These are phyloP conservation scores for Colletotrichum eleusines DNA, from an alignment of 2,329 filamentous ascomycete species.

Conservation along the genomic window DNA sequence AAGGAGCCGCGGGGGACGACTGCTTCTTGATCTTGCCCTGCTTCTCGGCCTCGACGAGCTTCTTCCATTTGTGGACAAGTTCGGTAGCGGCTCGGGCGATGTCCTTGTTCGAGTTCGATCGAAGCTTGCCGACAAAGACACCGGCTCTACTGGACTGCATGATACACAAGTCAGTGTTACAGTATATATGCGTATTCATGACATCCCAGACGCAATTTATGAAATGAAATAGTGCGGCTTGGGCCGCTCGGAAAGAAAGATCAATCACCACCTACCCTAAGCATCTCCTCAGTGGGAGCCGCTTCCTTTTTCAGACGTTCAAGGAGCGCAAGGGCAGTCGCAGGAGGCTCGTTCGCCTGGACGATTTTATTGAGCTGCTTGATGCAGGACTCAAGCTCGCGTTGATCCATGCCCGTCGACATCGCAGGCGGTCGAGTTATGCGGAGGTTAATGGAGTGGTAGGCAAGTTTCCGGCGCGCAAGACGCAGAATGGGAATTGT, in stretches of 20 bases:
- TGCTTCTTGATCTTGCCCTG: slow-evolving; percentile 54
- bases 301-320: slow-evolving; percentile 84
- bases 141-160: slow-evolving; percentile 85
- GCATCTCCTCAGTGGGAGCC: slow-evolving; percentile 86
- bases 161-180: slow-evolving; percentile 30
- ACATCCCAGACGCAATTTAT: neutral
- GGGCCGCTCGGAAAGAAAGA: slow-evolving; percentile 5
- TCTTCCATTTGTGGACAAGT: slow-evolving; percentile 90
- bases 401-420: slow-evolving; percentile 74
- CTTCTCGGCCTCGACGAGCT: slow-evolving; percentile 77
- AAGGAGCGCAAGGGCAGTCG: slow-evolving; percentile 79
- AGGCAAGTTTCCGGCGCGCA: slow-evolving; percentile 10
- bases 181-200: neutral
- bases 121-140: slow-evolving; percentile 85
- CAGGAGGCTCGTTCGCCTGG: slow-evolving; percentile 77
- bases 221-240: slow-evolving; percentile 2
- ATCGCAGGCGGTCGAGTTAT: slow-evolving; percentile 13
- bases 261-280: slow-evolving; percentile 71
- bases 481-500: neutral
- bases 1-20: slow-evolving; percentile 62
- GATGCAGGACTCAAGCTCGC: slow-evolving; percentile 82
- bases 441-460: neutral
- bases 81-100: slow-evolving; percentile 82
- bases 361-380: slow-evolving; percentile 86
- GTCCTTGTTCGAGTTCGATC: slow-evolving; percentile 82